Conservation (phyloP, 345 rosid genomes). For the Excoecaria cochinchinensis region DNA sequence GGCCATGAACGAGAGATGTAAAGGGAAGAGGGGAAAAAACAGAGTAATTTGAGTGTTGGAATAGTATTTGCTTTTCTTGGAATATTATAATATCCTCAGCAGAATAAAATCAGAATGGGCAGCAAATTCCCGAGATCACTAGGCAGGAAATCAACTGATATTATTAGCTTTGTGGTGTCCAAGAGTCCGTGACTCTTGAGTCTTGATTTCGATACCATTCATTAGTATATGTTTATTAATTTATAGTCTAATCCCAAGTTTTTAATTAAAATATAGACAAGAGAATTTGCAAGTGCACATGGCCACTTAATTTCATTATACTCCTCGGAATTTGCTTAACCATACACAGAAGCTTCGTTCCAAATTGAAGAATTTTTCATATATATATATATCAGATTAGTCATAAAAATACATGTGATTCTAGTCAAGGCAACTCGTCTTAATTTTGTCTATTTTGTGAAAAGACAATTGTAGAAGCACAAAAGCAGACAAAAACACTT, state of each 20-base stretch:
- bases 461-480: background rate
- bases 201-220: background rate
- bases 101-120: background rate
- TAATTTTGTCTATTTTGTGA: background rate
- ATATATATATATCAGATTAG: background rate
- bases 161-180: conserved; percentile 15
- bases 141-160: background rate
- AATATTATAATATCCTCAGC: too few relatives aligned
- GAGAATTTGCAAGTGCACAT: conserved; percentile 1
- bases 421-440: background rate
- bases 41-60: too few relatives aligned
- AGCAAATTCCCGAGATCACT: background rate
- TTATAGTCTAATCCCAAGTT: background rate
- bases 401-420: background rate
- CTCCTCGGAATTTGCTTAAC: background rate
- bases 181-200: conserved; percentile 20
- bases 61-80: too few relatives aligned
- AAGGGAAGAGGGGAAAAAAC: too few relatives aligned
- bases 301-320: background rate
- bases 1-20: too few relatives aligned
- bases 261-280: background rate
- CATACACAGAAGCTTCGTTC: background rate
- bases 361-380: background rate
- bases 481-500: background rate
- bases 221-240: too few relatives aligned